phyloP scores from a whole-genome alignment of 495 filamentous ascomycete genomes.

The Saxispiralis lemnorum region DNA sequence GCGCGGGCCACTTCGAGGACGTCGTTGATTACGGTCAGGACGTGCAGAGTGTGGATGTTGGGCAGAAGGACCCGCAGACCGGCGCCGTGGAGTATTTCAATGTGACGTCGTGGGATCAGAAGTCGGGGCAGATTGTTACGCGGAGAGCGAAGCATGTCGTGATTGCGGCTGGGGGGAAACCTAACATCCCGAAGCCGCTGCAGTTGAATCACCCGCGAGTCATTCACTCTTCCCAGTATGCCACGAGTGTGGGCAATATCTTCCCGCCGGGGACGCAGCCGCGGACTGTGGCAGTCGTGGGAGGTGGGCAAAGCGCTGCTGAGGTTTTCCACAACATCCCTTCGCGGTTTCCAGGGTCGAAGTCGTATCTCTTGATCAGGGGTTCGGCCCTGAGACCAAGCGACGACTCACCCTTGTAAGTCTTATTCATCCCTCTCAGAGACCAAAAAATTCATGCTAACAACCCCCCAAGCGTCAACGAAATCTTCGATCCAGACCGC shows the following conservation, averaged over 20 bases:
- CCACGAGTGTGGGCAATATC: slow-evolving; percentile 30
- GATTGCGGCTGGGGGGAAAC: slow-evolving; percentile 65
- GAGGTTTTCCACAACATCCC: slow-evolving; percentile 89
- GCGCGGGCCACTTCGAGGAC: slow-evolving; percentile 60
- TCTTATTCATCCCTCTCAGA: slow-evolving; percentile 9
- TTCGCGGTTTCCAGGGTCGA: slow-evolving; percentile 62
- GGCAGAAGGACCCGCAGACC: slow-evolving; percentile 18
- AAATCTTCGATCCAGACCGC: slow-evolving; percentile 77
- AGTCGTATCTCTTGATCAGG: slow-evolving; percentile 57
- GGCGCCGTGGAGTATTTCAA: slow-evolving; percentile 35
- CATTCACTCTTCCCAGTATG: slow-evolving; percentile 82
- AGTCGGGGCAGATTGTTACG: slow-evolving; percentile 33
- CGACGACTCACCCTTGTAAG: slow-evolving; percentile 89
- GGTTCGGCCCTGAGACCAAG: slow-evolving; percentile 68
- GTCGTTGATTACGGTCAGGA: slow-evolving; percentile 64
- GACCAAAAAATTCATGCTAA: slow-evolving; percentile 14
- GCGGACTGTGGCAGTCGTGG: slow-evolving; percentile 66
- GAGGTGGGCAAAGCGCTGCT: slow-evolving; percentile 79
- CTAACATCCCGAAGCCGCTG: slow-evolving; percentile 44
- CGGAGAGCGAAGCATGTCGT: slow-evolving; percentile 63
- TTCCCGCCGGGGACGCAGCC: slow-evolving; percentile 34
- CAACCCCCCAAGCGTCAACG: slow-evolving; percentile 58
- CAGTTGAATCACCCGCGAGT: slow-evolving; percentile 45
- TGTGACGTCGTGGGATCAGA: slow-evolving; percentile 35
- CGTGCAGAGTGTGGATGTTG: slow-evolving; percentile 42